Conservation (phyloP, 2,329 filamentous ascomycete species). For the Microdochium paspali region DNA sequence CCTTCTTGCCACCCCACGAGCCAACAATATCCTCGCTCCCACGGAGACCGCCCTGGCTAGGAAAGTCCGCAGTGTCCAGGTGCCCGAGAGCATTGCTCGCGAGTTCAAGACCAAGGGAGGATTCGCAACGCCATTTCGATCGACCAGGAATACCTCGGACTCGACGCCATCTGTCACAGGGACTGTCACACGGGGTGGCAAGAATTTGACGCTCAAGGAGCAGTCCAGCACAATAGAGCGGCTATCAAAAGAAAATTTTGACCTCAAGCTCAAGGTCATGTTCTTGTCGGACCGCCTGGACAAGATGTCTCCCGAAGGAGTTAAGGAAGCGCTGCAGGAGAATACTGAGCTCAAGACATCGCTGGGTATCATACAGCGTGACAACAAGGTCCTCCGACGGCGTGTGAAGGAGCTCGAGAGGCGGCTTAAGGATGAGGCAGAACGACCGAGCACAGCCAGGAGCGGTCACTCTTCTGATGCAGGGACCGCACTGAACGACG, state of each 20-base stretch:
- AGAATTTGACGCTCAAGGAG: constrained; percentile 84
- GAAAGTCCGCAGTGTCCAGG: constrained; percentile 81
- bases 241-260: constrained; percentile 95
- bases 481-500: constrained; percentile 45
- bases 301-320: constrained; percentile 87
- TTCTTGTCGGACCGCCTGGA: constrained; percentile 90
- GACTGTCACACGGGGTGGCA: constrained; percentile 47
- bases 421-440: constrained; percentile 58
- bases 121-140: constrained; percentile 41
- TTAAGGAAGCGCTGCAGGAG: constrained; percentile 96
- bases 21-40: constrained; percentile 50
- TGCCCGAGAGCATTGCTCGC: constrained; percentile 78
- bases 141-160: constrained; percentile 33
- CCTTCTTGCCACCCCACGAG: constrained; percentile 61
- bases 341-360: constrained; percentile 93
- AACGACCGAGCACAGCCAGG: constrained; percentile 49
- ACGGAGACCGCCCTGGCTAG: constrained; percentile 85
- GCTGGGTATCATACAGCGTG: constrained; percentile 79
- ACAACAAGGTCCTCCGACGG: constrained; percentile 74
- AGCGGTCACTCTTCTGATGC: constrained; percentile 49
- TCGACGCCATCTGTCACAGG: constrained; percentile 42
- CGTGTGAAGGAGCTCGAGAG: constrained; percentile 82
- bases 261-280: constrained; percentile 94
- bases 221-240: constrained; percentile 96
- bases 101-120: constrained; percentile 74